Conservation (phyloP, 192 early-diverging fungal genomes). For the Linnemannia zychae region DNA sequence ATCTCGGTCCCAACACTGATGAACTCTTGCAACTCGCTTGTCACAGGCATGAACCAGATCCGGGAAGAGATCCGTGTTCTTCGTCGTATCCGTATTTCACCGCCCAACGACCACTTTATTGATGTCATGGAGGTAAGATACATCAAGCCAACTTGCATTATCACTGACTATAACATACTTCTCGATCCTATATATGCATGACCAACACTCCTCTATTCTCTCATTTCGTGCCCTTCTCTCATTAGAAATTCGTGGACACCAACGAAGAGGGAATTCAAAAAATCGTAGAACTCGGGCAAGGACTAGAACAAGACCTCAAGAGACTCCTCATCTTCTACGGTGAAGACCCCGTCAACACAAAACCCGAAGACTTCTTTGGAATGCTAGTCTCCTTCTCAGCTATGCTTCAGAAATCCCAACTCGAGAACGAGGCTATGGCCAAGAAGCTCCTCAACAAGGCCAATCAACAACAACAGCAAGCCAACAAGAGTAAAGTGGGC, state of each 20-base stretch:
- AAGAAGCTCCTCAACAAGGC: constrained; percentile 31
- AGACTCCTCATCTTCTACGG: constrained; percentile 65
- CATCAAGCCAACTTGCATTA: too few species aligned
- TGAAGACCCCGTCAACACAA: constrained; percentile 62
- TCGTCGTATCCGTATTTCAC: constrained; percentile 38
- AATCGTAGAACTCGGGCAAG: constrained; percentile 53
- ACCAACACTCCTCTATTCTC: too few species aligned
- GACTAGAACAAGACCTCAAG: constrained; percentile 62
- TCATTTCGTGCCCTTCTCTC: not conserved
- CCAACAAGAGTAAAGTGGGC: constrained; percentile 16
- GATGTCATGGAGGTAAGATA: constrained; percentile 65
- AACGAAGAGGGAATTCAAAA: constrained; percentile 60
- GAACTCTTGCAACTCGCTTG: constrained; percentile 62
- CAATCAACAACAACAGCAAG: constrained; percentile 31
- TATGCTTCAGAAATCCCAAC: constrained; percentile 56
- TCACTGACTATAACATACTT: too few species aligned
- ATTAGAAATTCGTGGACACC: constrained; percentile 62
- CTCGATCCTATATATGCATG: too few species aligned
- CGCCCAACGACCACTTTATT: constrained; percentile 63
- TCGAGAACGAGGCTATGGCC: constrained; percentile 56
- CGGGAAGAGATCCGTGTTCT: constrained; percentile 61
- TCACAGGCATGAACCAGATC: constrained; percentile 57
- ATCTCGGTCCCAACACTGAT: constrained; percentile 64
- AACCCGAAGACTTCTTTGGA: constrained; percentile 70
- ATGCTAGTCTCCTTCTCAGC: constrained; percentile 63